Base-by-base conservation (phyloP, 2,329 filamentous ascomycete species). In the Dothidotthia symphoricarpi region DNA sequence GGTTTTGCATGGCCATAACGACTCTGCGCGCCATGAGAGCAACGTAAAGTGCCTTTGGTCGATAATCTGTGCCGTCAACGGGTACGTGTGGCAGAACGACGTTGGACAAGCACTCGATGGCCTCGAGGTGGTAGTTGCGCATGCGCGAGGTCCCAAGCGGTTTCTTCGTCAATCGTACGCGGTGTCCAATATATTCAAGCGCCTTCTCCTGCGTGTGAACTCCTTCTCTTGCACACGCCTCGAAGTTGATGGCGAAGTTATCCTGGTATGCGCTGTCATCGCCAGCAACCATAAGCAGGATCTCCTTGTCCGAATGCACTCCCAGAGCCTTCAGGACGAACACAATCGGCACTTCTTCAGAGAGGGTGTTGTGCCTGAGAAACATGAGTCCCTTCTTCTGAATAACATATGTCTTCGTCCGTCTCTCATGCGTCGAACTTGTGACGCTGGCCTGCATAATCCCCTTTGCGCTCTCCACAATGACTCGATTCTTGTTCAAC, bases 21-120 rank as follows among this genome's bases (percentile, higher is more conserved):
- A 97, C 90, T 66, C 90, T 81, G n/a, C 93, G 85, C 17, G 89
- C 88, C 93, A 98, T 98, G 73, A 95, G 88, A 31, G 91, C 91
- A 38, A 98, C 82, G 59, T 97, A 98, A 7, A 97, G 79, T 15
- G 91, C 90, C 64, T 98, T 98, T n/a, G 91, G 90, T 39, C 93
- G 83, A 66, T 97, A 97, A 61, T 98, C 90, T 53, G 95, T 80
- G 30, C 88, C 88, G 53, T 88, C 81, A 25, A 98, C 90, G 4
- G 89, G 85, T 19, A 98, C 90, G 55, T 98, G 93, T 6, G 93
- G 91, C 43, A 98, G 88, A 46, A 98, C 86, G 38, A 97, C 85
- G 57, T 89, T 91, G 13, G 90, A 86, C 27, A 98, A 76, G 14
- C 91, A 90, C 64, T 98, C 93, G 1, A 98, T 77, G 3, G 89